Evolutionary conservation across 257 asterid species (phyloP), one percentile per base, ranked within the genome.

Genomic region (Scutellaria minor): DNA sequence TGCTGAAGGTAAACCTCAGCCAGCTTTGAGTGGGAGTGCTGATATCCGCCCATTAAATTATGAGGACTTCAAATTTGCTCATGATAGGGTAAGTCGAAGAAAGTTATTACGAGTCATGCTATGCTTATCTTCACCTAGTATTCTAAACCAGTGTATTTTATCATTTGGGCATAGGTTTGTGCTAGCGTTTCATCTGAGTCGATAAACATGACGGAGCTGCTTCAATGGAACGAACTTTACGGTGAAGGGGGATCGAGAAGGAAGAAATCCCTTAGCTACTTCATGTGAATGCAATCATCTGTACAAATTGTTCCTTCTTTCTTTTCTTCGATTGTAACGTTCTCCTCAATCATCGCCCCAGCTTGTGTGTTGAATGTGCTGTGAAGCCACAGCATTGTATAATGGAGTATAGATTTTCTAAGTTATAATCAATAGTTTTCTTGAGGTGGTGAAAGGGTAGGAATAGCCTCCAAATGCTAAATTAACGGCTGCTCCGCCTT

Each of bases 1-100:
- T 50, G 87, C 90, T 61, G 96, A 93, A 78, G 93, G 93, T 66
- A 85, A 42, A 75, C 81, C 92, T 74, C 65, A 80, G 7, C 97
- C 97, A 9, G 85, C 98, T 78, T 83, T 92, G 79, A 81, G 88
- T 60, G 86, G 93, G 64, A 84, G 94, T 74, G 79, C 85, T 35
- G 97, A 93, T 80, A 89, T 91, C 57, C 91, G 98, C 47, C 78
- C 98, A 0, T 66, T 91, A 62, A 88, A 77, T 69, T 71, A 81
- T 80, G 97, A 88, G 35, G 98, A 93, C 87, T 91, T 93, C 78
- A 91, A 74, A 78, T 80, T 80, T 73, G 98, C 98, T 73, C 97
- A 86, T 41, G 96, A 91, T 15, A 86, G 78, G 87, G 98, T 91
- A 61, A 84, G 90, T 56, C 2, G 9, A 14, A 47, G 60, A 6